Conservation (phyloP, 129 eudicot genomes). For the Heracleum sosnowskyi region DNA sequence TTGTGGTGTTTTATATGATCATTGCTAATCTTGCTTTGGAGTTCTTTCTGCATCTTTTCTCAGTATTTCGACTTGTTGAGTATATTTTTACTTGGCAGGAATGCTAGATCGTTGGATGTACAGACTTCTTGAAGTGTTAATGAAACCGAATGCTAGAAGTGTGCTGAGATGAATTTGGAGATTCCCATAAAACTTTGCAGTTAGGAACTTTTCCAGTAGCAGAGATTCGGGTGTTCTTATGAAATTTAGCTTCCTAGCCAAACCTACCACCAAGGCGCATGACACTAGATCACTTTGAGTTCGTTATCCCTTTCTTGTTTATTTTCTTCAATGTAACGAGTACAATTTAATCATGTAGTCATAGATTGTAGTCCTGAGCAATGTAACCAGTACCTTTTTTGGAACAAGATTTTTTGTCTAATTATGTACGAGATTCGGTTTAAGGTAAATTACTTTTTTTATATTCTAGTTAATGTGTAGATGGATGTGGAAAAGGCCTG, state of each 20-base stretch:
- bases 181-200: neutral
- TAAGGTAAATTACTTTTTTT: neutral
- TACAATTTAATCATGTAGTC: neutral
- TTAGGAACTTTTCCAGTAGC: neutral
- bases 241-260: neutral
- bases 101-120: constrained; percentile 98
- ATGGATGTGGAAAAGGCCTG: neutral
- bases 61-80: neutral
- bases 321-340: neutral
- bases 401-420: neutral
- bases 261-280: neutral
- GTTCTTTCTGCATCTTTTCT: neutral
- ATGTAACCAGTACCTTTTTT: neutral
- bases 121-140: constrained; percentile 64
- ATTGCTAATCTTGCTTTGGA: neutral
- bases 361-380: neutral
- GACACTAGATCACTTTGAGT: neutral
- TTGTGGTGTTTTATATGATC: neutral
- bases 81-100: constrained; percentile 36
- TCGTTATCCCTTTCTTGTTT: neutral
- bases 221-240: neutral
- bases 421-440: neutral
- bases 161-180: constrained; percentile 19
- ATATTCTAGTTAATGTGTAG: neutral
- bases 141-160: constrained; percentile 41